Evolutionary conservation across 2,329 filamentous ascomycete species (phyloP).

Genomic region (Aureobasidium leucospermi): DNA sequence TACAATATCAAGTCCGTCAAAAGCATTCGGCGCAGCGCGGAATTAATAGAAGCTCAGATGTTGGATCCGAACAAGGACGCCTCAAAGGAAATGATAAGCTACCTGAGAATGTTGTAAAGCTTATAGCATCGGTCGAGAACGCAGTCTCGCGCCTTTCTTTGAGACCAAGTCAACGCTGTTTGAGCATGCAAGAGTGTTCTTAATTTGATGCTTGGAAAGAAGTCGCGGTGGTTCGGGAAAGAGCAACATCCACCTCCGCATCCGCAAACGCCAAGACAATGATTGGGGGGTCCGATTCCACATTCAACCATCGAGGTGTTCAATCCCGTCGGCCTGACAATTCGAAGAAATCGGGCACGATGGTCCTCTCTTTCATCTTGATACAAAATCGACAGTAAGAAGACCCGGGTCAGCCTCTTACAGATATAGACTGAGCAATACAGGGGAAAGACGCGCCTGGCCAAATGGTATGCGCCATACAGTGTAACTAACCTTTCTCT

Average conservation of each 20-base stretch:
- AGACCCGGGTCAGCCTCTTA: neutral
- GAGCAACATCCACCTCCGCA: slow-evolving; percentile 1
- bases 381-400: slow-evolving; percentile 80
- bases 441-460: slow-evolving; percentile 95
- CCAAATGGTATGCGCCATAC: slow-evolving; percentile 98
- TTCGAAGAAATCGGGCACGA: slow-evolving; percentile 23
- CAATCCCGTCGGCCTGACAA: neutral
- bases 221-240: neutral
- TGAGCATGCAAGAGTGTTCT: neutral
- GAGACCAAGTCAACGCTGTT: neutral
- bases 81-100: neutral
- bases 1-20: neutral
- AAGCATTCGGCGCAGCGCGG: neutral
- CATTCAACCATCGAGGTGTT: neutral
- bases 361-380: slow-evolving; percentile 77
- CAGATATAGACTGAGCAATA: neutral
- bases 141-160: neutral
- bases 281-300: neutral
- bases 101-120: neutral
- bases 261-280: slow-evolving; percentile 12
- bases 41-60: neutral
- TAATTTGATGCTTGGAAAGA: neutral
- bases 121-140: neutral
- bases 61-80: slow-evolving; percentile 11
- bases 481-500: slow-evolving; percentile 45